phyloP scores from a whole-genome alignment of 768 basidiomycete genomes.

The Phallus indusiatus region DNA sequence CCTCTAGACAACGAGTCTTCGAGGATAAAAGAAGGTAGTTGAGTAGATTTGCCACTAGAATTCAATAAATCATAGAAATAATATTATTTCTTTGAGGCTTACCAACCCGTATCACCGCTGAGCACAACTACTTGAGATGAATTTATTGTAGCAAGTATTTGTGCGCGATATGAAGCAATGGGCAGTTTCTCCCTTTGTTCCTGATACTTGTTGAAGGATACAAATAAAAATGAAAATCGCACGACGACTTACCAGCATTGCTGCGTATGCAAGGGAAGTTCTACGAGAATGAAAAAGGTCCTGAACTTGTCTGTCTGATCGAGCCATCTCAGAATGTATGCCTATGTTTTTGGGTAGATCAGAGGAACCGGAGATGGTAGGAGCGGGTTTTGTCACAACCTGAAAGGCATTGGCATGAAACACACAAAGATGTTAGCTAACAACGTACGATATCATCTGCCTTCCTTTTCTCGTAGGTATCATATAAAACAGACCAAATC shows the following conservation, averaged over 20 bases:
- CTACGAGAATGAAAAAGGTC: conserved; percentile 53
- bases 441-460: background rate
- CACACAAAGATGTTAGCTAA: background rate
- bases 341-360: background rate
- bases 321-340: background rate
- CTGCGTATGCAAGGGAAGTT: conserved; percentile 59
- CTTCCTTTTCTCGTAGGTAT: conserved; percentile 41
- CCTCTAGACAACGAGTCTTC: conserved; percentile 82
- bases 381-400: background rate
- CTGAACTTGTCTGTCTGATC: conserved; percentile 29
- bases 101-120: conserved; percentile 76
- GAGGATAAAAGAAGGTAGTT: conserved; percentile 88
- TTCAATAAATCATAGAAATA: conserved; percentile 9
- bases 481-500: conserved; percentile 60
- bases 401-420: background rate
- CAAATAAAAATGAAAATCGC: background rate
- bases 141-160: conserved; percentile 63
- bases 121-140: conserved; percentile 78
- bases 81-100: conserved; percentile 14
- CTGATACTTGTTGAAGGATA: conserved; percentile 28
- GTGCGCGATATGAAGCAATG: conserved; percentile 71
- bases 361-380: background rate
- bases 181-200: conserved; percentile 68
- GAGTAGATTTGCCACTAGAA: conserved; percentile 91
- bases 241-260: conserved; percentile 66